Evolutionary conservation across 495 filamentous ascomycete genomes (phyloP), one percentile per base, ranked within the genome.

Genomic region (Aspergillus hancockii): DNA sequence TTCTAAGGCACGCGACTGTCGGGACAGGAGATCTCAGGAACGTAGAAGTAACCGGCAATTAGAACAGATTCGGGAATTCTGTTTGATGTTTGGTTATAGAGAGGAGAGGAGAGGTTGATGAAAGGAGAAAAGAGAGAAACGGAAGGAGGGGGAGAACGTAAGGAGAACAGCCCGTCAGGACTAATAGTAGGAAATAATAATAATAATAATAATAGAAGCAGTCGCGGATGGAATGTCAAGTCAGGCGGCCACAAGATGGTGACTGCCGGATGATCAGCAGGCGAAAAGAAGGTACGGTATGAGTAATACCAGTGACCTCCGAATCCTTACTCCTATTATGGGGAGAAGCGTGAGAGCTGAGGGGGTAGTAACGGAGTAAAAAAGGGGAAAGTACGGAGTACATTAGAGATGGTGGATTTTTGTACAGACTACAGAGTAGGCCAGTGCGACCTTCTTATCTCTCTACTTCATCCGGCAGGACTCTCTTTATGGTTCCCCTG

Each of bases 1-100:
- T 53, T 54, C 52, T 63, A 58, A 57, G 60, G 45, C 54, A 67
- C 60, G 66, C 60, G 62, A 63, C 55, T 19, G 47, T 53, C 43
- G 46, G 45, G 32, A 46, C 31, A 30, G 30, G 43, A 22, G 40
- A 59, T 31, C 34, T 40, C 47, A 49, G 49, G 58, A 55, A 59
- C 59, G 41, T 59, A 34, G 41, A 21, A 12, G 30, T 10, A 30
- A 19, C 12, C 23, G 40, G 41, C 13, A 25, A 30, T n/a, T 14
- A n/a, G 46, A 46, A 40, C 4, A 8, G 19, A 46, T 47, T 47
- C 43, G 1, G 43, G n/a, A n/a, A 22, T 28, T 5, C 22, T 36
- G 25, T 23, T 30, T 52, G 30, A 43, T 41, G 23, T 19, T 63
- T 46, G 53, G 13, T 51, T 22, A 28, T 45, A 19, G 40, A 45